Evolutionary conservation across 208 protist species (phyloP).

Genomic region (Blechomonas ayalai): DNA sequence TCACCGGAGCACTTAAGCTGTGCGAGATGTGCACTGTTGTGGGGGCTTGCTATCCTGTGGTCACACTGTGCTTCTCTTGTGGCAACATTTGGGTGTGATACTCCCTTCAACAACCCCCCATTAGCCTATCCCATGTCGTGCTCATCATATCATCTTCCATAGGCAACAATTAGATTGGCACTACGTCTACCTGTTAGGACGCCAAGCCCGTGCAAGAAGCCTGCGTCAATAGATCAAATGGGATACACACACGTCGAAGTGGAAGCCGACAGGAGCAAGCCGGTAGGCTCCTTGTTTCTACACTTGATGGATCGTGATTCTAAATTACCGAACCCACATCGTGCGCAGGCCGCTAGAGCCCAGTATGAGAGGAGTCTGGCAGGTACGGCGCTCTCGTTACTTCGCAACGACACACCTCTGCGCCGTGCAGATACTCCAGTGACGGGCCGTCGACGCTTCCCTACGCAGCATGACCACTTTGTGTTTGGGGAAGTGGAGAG

Average conservation of each 20-base stretch:
- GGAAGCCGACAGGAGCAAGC: constrained; percentile 38
- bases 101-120: too few species aligned
- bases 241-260: constrained; percentile 39
- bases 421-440: constrained; percentile 8
- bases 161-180: not conserved
- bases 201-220: not conserved
- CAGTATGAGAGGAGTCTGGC: constrained; percentile 44
- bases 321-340: constrained; percentile 13
- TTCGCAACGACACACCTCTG: constrained; percentile 11
- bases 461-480: constrained; percentile 20
- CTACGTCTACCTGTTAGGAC: not conserved
- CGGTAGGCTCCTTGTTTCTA: constrained; percentile 65
- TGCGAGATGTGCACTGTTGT: too few species aligned
- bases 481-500: constrained; percentile 10
- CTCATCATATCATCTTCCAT: too few species aligned
- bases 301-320: constrained; percentile 44
- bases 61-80: too few species aligned
- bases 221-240: constrained; percentile 2
- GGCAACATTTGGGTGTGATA: too few species aligned
- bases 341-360: constrained; percentile 11
- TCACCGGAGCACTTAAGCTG: too few species aligned
- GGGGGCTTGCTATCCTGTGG: too few species aligned
- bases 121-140: too few species aligned
- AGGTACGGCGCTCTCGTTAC: constrained; percentile 48
- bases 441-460: constrained; percentile 27